Conservation (phyloP, 2,329 filamentous ascomycete species). For the Allantophomopsis lycopodina region DNA sequence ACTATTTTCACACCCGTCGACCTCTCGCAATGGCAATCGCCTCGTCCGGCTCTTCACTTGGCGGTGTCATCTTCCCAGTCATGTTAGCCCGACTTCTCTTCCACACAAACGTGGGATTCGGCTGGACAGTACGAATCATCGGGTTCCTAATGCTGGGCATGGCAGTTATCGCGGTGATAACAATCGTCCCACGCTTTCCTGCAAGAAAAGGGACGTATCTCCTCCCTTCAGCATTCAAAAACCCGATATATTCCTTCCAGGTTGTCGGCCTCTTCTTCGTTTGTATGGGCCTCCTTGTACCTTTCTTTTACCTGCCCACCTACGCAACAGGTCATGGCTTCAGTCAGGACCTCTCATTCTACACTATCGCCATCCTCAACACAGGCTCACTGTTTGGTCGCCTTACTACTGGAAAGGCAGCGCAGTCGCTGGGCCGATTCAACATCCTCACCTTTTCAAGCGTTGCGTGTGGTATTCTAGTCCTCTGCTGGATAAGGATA, state of each 20-base stretch:
- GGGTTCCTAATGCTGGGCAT: conserved; percentile 39
- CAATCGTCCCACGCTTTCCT: conserved; percentile 30
- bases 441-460: conserved; percentile 19
- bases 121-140: conserved; percentile 38
- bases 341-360: conserved; percentile 6
- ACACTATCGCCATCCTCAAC: conserved; percentile 9
- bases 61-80: conserved; percentile 44
- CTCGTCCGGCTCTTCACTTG: conserved; percentile 29
- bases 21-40: conserved; percentile 24
- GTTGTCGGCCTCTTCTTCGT: conserved; percentile 29
- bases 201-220: conserved; percentile 22
- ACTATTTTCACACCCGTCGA: conserved; percentile 24
- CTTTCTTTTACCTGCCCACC: conserved; percentile 9
- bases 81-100: conserved; percentile 24
- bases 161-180: conserved; percentile 31
- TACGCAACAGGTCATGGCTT: conserved; percentile 6
- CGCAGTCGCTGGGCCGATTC: conserved; percentile 7
- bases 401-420: conserved; percentile 7
- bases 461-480: conserved; percentile 4
- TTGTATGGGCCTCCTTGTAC: conserved; percentile 9
- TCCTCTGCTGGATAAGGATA: conserved; percentile 6
- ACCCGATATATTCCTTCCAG: conserved; percentile 19
- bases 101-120: conserved; percentile 29
- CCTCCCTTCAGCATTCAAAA: conserved; percentile 26
- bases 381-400: conserved; percentile 9